A percentile compares a stretch with the other conserved stretches of the same genome.
Conservation (phyloP, 208 protist species). For the Balamuthia mandrillaris region DNA sequence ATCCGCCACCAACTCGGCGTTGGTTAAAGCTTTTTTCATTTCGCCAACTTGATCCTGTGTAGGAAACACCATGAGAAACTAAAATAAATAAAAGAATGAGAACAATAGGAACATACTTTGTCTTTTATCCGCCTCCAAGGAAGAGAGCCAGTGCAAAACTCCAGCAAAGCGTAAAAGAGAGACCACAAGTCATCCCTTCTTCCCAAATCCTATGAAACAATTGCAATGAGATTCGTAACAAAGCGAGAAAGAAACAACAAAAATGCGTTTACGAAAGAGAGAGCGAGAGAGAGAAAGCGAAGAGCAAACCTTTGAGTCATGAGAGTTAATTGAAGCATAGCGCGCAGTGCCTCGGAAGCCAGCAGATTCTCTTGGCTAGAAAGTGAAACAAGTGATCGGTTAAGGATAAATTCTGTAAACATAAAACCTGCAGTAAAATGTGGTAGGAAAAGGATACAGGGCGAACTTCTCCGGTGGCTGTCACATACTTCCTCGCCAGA, state of each 20-base stretch:
- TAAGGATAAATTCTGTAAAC: no score
- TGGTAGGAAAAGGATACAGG: no score
- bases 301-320: slow-evolving; percentile 78
- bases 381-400: no score
- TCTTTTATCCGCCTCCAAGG: slow-evolving; percentile 89
- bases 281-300: no score
- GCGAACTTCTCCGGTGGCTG: slow-evolving; percentile 82
- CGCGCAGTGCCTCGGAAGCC: slow-evolving; percentile 88
- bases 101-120: no score
- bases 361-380: slow-evolving; percentile 28
- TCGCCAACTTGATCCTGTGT: slow-evolving; percentile 90
- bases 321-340: slow-evolving; percentile 93
- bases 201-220: no score
- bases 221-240: no score
- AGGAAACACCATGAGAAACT: no score
- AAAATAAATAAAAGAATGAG: no score
- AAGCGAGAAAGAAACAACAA: no score
- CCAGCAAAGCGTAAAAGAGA: slow-evolving; percentile 93
- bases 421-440: no score
- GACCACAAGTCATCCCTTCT: slow-evolving; percentile 95
- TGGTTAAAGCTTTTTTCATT: slow-evolving; percentile 87
- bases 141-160: slow-evolving; percentile 89
- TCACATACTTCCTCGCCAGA: slow-evolving; percentile 84
- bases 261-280: no score
- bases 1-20: slow-evolving; percentile 82